Conservation (phyloP, 768 basidiomycete genomes). For the Lyophyllum shimeji region DNA sequence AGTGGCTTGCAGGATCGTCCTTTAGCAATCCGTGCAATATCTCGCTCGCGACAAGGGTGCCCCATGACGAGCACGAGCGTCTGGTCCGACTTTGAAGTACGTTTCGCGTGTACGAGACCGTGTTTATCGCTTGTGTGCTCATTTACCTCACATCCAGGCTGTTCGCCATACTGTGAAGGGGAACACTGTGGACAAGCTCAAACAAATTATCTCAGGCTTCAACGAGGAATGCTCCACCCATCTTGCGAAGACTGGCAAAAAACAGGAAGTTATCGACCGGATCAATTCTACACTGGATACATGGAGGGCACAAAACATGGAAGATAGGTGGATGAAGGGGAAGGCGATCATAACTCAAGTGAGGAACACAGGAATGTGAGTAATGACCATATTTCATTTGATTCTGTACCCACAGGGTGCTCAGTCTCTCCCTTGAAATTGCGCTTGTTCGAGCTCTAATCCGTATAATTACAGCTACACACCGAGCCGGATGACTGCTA, state of each 20-base stretch:
- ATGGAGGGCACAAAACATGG: constrained; percentile 56
- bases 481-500: constrained; percentile 16
- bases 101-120: constrained; percentile 18
- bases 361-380: constrained; percentile 65
- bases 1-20: neutral
- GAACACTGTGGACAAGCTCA: constrained; percentile 85
- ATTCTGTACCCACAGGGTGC: neutral
- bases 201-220: constrained; percentile 74
- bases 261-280: constrained; percentile 84
- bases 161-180: constrained; percentile 68
- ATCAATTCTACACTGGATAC: constrained; percentile 57
- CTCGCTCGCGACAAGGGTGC: constrained; percentile 3
- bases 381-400: constrained; percentile 15
- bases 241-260: constrained; percentile 78
- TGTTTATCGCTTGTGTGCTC: constrained; percentile 15
- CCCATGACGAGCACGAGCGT: constrained; percentile 61
- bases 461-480: constrained; percentile 16
- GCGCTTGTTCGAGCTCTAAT: neutral
- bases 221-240: constrained; percentile 75
- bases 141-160: constrained; percentile 39
- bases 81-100: constrained; percentile 78
- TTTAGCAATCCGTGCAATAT: neutral
- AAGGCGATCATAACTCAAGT: constrained; percentile 69
- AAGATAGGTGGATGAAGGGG: constrained; percentile 70
- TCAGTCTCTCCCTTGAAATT: neutral